Evolutionary conservation across 2,329 filamentous ascomycete genomes (phyloP).

Genomic region (Ascochyta fabae): DNA sequence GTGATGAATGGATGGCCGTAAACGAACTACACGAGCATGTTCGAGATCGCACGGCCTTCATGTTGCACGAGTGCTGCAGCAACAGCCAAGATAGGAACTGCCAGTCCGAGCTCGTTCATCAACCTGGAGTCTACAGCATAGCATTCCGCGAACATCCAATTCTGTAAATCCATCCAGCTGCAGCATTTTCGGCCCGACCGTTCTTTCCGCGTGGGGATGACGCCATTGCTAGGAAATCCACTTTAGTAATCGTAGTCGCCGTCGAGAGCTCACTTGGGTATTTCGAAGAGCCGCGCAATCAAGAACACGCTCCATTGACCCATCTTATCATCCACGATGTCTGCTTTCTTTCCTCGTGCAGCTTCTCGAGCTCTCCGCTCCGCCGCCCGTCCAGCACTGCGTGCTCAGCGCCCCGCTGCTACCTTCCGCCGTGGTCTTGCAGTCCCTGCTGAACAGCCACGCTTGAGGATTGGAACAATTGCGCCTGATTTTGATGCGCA

Average conservation of each 20-base stretch:
- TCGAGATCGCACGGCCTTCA: slow-evolving; percentile 9
- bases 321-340: slow-evolving; percentile 32
- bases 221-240: slow-evolving; percentile 8
- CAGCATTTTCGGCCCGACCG: neutral
- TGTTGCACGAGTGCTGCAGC: slow-evolving; percentile 1
- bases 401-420: slow-evolving; percentile 32
- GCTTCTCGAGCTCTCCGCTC: slow-evolving; percentile 44
- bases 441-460: slow-evolving; percentile 49
- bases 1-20: too few species aligned
- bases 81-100: neutral
- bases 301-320: neutral
- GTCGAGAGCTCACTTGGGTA: neutral
- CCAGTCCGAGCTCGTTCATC: neutral
- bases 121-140: neutral
- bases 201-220: slow-evolving; percentile 10
- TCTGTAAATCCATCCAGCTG: neutral
- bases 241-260: slow-evolving; percentile 5
- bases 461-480: slow-evolving; percentile 53
- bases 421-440: slow-evolving; percentile 49
- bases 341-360: slow-evolving; percentile 44
- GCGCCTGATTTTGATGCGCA: slow-evolving; percentile 84
- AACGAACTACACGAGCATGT: neutral
- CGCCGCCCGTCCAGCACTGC: slow-evolving; percentile 34
- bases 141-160: neutral
- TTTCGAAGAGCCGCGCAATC: neutral